These are phyloP conservation scores for Yamadazyma dendronema DNA, from an alignment of 1,139 yeast species.

Conservation along the genomic window DNA sequence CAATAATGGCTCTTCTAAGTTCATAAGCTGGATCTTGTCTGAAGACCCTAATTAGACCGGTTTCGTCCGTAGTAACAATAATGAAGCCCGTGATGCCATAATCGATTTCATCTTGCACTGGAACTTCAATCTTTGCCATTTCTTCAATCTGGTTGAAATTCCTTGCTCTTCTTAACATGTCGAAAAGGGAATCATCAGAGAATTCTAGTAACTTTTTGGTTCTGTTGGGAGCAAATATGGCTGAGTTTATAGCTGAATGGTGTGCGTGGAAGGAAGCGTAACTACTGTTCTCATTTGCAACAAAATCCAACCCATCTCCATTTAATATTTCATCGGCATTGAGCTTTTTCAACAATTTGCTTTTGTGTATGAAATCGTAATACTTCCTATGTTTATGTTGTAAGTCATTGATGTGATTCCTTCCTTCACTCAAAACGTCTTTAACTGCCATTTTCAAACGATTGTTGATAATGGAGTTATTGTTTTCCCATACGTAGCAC, in stretches of 20 bases:
- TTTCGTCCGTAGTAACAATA: constrained; percentile 74
- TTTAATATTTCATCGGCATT: constrained; percentile 22
- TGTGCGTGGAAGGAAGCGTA: constrained; percentile 78
- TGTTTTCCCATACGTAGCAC: constrained; percentile 68
- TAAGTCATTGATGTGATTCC: constrained; percentile 32
- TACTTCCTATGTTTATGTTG: constrained; percentile 32
- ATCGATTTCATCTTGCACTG: constrained; percentile 13
- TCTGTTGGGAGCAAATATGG: constrained; percentile 74
- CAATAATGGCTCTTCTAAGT: constrained; percentile 24
- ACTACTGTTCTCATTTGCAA: constrained; percentile 49
- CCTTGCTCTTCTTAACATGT: constrained; percentile 39
- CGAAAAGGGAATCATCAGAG: constrained; percentile 79
- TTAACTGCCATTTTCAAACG: constrained; percentile 32
- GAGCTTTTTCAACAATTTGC: constrained; percentile 30
- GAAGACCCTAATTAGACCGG: constrained; percentile 72
- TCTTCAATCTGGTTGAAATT: constrained; percentile 5
- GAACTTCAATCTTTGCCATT: constrained; percentile 5
- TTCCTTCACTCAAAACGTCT: constrained; percentile 37
- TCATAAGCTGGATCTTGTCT: constrained; percentile 70
- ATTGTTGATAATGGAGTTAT: constrained; percentile 40
- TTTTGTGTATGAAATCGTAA: constrained; percentile 30
- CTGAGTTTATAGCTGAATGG: constrained; percentile 68
- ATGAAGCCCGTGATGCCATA: constrained; percentile 42
- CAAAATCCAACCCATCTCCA: constrained; percentile 24
- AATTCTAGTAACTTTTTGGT: constrained; percentile 64